Base-by-base conservation (phyloP, 2,329 filamentous ascomycete genomes). In the Aureobasidium sp. region DNA sequence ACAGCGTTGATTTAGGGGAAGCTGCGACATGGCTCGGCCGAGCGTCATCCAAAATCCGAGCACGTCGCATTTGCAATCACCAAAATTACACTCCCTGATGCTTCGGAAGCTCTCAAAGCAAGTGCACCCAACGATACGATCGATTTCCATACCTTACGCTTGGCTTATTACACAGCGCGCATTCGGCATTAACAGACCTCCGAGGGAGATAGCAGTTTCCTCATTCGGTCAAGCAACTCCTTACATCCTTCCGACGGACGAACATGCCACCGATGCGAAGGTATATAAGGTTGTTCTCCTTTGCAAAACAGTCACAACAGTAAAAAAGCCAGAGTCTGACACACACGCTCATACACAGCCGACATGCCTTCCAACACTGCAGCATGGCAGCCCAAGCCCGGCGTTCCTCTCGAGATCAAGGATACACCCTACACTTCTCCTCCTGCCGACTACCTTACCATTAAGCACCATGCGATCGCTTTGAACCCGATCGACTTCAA, bases 401-500 rank as follows among this genome's bases (percentile, higher is more conserved):
- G 66, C 53, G 56, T 57, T 2, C 67, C 66, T 33, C 62, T 69
- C 39, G 53, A 64, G 7, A 56, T 70, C 61, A 45, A 57, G 31
- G 24, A 54, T 17, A 65, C 68, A 1, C 66, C 67, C 5, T 64
- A 66, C n/a, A 66, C 66, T 6, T 45, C 53, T 33, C 65, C 66
- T 5, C 62, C 58, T 8, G 22, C 65, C 1, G 65, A 71, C 63
- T 68, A 73, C 49, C 66, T 77, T 31, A 62, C 75, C n/a, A 69
- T 77, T 61, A 67, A 69, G 42, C 71, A 71, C 39, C 63, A 64
- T 31, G 74, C 73, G 17, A 65, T 73, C 12, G 75, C 73, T 9
- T 68, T 77, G 52, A 76, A 77, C 57, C 73, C 74, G 11, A 65
- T 71, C 9, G 77, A 80, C 63, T 71, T 66, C 48, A 67, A 66